Base-by-base conservation (phyloP, 495 filamentous ascomycete genomes). In the Hypoxylon fuscum region DNA sequence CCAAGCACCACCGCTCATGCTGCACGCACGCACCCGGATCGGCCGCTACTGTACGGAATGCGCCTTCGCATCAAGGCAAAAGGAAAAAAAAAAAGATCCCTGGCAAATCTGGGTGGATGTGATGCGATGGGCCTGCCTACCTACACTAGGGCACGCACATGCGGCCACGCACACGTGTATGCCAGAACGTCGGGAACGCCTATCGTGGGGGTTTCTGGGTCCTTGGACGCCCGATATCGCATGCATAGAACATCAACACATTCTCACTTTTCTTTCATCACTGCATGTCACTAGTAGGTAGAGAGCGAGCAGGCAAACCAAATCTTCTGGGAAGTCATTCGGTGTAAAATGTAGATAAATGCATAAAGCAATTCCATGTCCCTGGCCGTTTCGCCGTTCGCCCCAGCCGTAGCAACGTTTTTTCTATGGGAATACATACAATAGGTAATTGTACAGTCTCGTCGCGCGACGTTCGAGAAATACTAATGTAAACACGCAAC, bases 361-460 rank as follows among this genome's bases (percentile, higher is more conserved):
- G 3, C 1, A 38, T 1, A 38, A 4, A 38, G 15, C 14, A 38
- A 38, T 14, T 1, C 35, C 11, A 15, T 14, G 11, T 38, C n/a
- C n/a, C 5, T 14, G 11, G 11, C 35, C 35, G 35, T 15, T 14
- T 15, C 35, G 35, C 35, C 35, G 3, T 3, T 2, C 35, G 2
- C 35, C 35, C n/a, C n/a, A 14, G 6, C 32, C 32, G 35, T 4
- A 14, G 35, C 35, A n/a, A 38, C 35, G 3, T 34, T 14, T 35
- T 38, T 4, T 38, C 35, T 38, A 38, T 38, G 11, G n/a, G n/a
- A 12, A 14, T 38, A 38, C 35, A 15, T 27, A 27, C 25, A 27
- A n/a, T n/a, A n/a, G n/a, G n/a, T n/a, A 53, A 64, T 29, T 64
- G 31, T 64, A 64, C 60, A 64, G 22, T 35, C 60, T 57, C 42